phyloP scores from a whole-genome alignment of 1,284 basidiomycete species.

The Anthracocystis walkeri region DNA sequence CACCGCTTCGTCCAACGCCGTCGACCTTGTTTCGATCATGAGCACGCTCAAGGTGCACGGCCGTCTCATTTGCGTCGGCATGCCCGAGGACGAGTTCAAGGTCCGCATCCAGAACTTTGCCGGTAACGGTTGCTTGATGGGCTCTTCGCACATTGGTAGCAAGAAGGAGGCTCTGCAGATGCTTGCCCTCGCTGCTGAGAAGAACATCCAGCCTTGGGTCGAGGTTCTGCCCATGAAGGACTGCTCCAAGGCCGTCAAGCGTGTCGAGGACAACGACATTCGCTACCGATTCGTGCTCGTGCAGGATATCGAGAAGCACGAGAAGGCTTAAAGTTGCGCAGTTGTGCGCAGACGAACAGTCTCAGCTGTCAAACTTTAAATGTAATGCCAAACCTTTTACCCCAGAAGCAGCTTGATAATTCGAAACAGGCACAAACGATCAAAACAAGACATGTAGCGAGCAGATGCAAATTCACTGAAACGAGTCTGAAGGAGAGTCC shows the following conservation, averaged over 20 bases:
- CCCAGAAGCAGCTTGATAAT: neutral
- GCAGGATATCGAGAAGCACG: constrained; percentile 57
- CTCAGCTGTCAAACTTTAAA: neutral
- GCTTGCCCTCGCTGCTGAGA: constrained; percentile 63
- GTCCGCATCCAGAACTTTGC: constrained; percentile 70
- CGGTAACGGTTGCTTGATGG: constrained; percentile 70
- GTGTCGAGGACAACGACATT: constrained; percentile 73
- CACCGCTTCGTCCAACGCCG: constrained; percentile 71
- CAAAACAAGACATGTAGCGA: neutral
- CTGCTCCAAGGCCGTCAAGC: constrained; percentile 74
- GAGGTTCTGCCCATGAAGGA: constrained; percentile 76
- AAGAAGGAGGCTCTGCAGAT: constrained; percentile 75
- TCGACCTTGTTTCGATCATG: constrained; percentile 72
- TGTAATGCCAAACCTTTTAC: neutral
- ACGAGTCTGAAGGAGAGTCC: neutral
- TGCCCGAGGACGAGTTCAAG: constrained; percentile 72
- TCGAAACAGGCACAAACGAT: neutral
- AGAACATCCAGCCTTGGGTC: constrained; percentile 70
- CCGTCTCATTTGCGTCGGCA: constrained; percentile 74
- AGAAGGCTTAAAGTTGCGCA: neutral
- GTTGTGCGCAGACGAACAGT: neutral
- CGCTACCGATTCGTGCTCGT: constrained; percentile 62
- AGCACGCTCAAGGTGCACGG: constrained; percentile 74
- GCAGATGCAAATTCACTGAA: too few species aligned
- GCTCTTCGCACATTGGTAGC: constrained; percentile 75